These are phyloP conservation scores for Aspergillus pseudotamarii DNA, from an alignment of 2,329 filamentous ascomycete species.

Conservation along the genomic window DNA sequence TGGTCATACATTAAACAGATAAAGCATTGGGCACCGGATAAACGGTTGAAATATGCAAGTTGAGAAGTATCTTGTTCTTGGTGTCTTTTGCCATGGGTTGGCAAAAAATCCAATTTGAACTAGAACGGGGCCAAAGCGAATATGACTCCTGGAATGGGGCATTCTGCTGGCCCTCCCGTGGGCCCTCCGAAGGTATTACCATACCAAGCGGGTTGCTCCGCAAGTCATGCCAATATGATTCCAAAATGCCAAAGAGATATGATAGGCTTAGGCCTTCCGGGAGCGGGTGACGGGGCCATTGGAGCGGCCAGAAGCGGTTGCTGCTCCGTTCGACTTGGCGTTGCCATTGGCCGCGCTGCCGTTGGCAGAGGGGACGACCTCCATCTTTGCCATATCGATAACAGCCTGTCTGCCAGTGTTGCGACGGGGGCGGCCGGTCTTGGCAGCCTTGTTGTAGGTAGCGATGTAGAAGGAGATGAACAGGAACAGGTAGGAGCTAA, in stretches of 20 bases:
- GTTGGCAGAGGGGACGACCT: constrained; percentile 52
- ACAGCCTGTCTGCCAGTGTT: constrained; percentile 79
- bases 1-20: constrained; percentile 33
- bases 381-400: constrained; percentile 78
- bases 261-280: constrained; percentile 47
- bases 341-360: constrained; percentile 30
- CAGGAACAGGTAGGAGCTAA: constrained; percentile 93
- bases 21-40: constrained; percentile 15
- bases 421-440: constrained; percentile 46
- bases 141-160: background rate
- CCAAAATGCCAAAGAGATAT: background rate
- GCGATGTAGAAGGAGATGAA: constrained; percentile 99
- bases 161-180: background rate
- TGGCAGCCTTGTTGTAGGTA: constrained; percentile 77
- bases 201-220: background rate
- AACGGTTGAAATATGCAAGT: background rate
- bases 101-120: background rate
- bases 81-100: background rate
- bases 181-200: background rate
- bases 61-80: constrained; percentile 7
- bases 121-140: background rate
- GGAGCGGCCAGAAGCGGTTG: constrained; percentile 42
- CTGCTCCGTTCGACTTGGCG: constrained; percentile 34
- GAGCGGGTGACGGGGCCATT: constrained; percentile 50
- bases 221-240: background rate